These are phyloP conservation scores for Ophiostoma angusticollis DNA, from an alignment of 2,329 filamentous ascomycete genomes.

Conservation along the genomic window DNA sequence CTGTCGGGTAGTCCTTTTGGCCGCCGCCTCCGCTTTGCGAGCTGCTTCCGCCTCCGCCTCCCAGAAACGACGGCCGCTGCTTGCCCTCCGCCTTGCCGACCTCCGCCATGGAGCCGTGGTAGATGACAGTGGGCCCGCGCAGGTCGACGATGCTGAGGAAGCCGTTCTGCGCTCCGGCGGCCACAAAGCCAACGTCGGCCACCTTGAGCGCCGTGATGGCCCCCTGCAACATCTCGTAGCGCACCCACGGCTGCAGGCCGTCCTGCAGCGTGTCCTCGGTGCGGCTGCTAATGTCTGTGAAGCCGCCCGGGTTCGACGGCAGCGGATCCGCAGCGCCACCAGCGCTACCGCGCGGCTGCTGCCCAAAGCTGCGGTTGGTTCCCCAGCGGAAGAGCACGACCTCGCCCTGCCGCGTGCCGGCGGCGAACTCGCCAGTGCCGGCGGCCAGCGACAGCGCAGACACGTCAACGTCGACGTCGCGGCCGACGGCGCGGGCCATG, in stretches of 20 bases:
- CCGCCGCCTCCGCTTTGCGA: conserved; percentile 25
- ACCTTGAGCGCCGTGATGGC: conserved; percentile 67
- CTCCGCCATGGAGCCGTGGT: conserved; percentile 57
- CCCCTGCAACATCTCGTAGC: conserved; percentile 76
- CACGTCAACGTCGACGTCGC: conserved; percentile 65
- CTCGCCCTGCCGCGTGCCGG: conserved; percentile 73
- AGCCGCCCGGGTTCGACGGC: conserved; percentile 50
- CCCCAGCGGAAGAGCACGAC: conserved; percentile 80
- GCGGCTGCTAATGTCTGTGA: conserved; percentile 63
- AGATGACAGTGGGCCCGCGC: conserved; percentile 74
- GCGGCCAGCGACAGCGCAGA: conserved; percentile 68
- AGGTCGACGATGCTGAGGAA: conserved; percentile 74
- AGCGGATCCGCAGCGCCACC: conserved; percentile 19
- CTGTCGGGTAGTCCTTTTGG: conserved; percentile 60
- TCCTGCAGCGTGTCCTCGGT: conserved; percentile 63
- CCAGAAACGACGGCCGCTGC: conserved; percentile 64
- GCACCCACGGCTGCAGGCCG: conserved; percentile 51
- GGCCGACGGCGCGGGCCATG: conserved; percentile 65
- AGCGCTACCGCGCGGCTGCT: conserved; percentile 55
- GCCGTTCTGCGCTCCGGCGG: conserved; percentile 72
- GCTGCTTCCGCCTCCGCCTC: conserved; percentile 20
- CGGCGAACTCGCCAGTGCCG: conserved; percentile 72
- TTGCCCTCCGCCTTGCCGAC: conserved; percentile 62
- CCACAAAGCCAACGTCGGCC: conserved; percentile 89
- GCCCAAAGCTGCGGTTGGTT: too few species aligned